Evolutionary conservation across 345 rosid genomes (phyloP).

Genomic region (Clarkia xantiana): DNA sequence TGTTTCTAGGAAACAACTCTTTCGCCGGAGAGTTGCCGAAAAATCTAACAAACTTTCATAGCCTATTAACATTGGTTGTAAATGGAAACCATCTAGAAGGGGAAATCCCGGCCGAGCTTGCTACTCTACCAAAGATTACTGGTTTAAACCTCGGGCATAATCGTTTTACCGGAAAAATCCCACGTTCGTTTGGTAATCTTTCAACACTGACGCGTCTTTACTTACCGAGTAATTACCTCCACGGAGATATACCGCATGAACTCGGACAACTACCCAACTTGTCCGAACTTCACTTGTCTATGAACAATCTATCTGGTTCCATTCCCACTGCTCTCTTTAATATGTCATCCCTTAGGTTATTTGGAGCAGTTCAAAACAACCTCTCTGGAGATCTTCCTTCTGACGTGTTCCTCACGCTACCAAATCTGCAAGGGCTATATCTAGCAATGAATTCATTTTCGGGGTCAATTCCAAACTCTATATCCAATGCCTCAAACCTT

Average conservation of each 20-base stretch:
- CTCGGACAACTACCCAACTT: constrained; percentile 14
- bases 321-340: constrained; percentile 19
- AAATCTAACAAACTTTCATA: constrained; percentile 5
- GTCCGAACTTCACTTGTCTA: constrained; percentile 4
- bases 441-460: neutral
- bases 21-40: no score
- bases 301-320: constrained; percentile 14
- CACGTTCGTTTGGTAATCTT: constrained; percentile 9
- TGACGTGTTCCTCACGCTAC: constrained; percentile 8
- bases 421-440: neutral
- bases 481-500: constrained; percentile 6
- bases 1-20: constrained; percentile 7
- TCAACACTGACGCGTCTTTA: constrained; percentile 1
- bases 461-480: neutral
- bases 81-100: constrained; percentile 2
- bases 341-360: constrained; percentile 10
- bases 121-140: constrained; percentile 3
- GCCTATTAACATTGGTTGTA: neutral
- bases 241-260: constrained; percentile 11
- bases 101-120: constrained; percentile 7
- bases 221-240: constrained; percentile 5
- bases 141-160: neutral
- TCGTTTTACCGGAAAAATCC: constrained; percentile 8
- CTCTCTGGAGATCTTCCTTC: constrained; percentile 14
- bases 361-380: constrained; percentile 13